These are phyloP conservation scores for Apiotrichum laibachii DNA, from an alignment of 1,284 basidiomycete species.

Conservation along the genomic window DNA sequence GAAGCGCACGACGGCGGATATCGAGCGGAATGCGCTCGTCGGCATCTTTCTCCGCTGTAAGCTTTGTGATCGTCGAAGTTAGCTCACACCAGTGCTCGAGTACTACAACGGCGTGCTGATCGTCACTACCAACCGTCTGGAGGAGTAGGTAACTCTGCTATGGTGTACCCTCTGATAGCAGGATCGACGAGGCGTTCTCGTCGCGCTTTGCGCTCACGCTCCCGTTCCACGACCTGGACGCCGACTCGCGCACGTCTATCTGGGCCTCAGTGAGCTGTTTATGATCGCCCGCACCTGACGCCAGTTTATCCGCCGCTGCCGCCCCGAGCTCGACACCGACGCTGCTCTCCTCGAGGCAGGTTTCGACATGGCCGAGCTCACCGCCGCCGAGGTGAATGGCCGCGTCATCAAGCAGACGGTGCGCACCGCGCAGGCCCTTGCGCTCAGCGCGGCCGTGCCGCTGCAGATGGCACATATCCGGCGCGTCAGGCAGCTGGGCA, in stretches of 20 bases:
- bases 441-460: conserved; percentile 1
- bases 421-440: conserved; percentile 22
- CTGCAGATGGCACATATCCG: conserved; percentile 1
- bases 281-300: not conserved
- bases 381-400: conserved; percentile 15
- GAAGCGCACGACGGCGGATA: too few relatives aligned
- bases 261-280: conserved; percentile 11
- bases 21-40: too few relatives aligned
- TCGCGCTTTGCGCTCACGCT: conserved; percentile 26
- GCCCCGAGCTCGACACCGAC: not conserved
- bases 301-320: conserved; percentile 2
- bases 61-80: too few relatives aligned
- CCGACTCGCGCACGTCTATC: conserved; percentile 7
- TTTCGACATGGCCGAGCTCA: conserved; percentile 14
- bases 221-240: conserved; percentile 20
- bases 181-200: conserved; percentile 25
- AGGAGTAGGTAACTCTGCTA: too few relatives aligned
- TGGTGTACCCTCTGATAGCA: not conserved
- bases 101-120: too few relatives aligned
- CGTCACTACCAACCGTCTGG: too few relatives aligned
- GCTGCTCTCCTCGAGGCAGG: not conserved
- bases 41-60: too few relatives aligned
- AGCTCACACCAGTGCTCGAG: too few relatives aligned
- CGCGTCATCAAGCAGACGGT: conserved; percentile 26
- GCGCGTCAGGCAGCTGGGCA: not conserved